Conservation (phyloP, 2,329 filamentous ascomycete genomes). For the Fusarium nisikadoi region DNA sequence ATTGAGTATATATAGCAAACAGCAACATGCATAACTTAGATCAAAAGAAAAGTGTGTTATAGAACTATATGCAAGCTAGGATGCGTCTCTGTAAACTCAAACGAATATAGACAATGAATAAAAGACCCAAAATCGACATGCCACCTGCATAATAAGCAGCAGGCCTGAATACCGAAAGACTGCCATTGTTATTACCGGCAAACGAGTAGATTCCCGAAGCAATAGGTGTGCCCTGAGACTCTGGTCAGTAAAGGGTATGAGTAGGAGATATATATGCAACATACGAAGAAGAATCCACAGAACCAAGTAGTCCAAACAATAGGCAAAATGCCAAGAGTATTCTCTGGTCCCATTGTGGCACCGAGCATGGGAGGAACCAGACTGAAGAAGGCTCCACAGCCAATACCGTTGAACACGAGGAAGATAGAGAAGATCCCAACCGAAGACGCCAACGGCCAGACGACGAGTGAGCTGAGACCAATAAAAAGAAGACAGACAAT, state of each 20-base stretch:
- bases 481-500: slow-evolving; percentile 42
- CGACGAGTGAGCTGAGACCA: slow-evolving; percentile 41
- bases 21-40: neutral
- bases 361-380: slow-evolving; percentile 44
- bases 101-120: slow-evolving; percentile 24
- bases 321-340: slow-evolving; percentile 39
- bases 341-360: slow-evolving; percentile 40
- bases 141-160: slow-evolving; percentile 35
- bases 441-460: slow-evolving; percentile 44
- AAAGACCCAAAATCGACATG: slow-evolving; percentile 25
- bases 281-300: slow-evolving; percentile 46
- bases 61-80: neutral
- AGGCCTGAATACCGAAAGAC: slow-evolving; percentile 20
- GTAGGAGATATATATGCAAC: accelerated
- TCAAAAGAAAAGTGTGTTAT: neutral
- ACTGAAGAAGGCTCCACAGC: slow-evolving; percentile 47
- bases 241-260: neutral
- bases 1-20: too few relatives aligned
- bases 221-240: slow-evolving; percentile 33
- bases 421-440: slow-evolving; percentile 41
- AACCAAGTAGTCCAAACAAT: slow-evolving; percentile 48
- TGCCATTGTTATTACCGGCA: neutral
- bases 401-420: slow-evolving; percentile 43
- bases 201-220: slow-evolving; percentile 39
- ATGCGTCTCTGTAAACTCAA: slow-evolving; percentile 1